These are phyloP conservation scores for Paraphoma chrysanthemicola DNA, from an alignment of 2,329 filamentous ascomycete genomes.

Conservation along the genomic window DNA sequence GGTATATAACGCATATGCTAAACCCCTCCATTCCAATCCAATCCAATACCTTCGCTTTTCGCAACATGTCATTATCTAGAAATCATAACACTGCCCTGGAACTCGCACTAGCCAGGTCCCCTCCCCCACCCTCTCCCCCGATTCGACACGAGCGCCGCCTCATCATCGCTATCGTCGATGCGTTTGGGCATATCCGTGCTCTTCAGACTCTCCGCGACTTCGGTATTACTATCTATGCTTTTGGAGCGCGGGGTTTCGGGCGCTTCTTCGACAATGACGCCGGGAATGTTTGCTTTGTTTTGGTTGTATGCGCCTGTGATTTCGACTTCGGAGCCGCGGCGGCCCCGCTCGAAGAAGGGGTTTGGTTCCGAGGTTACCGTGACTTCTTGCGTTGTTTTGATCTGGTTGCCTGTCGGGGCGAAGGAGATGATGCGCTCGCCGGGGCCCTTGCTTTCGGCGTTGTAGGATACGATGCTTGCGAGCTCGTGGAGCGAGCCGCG, in stretches of 20 bases:
- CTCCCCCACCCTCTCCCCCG: too few species aligned
- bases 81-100: too few species aligned
- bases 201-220: conserved; percentile 31
- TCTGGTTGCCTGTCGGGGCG: conserved; percentile 32
- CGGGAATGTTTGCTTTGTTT: conserved; percentile 5
- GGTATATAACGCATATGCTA: too few species aligned
- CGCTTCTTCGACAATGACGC: conserved; percentile 17
- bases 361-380: conserved; percentile 33
- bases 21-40: too few species aligned
- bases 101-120: too few species aligned
- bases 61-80: too few species aligned
- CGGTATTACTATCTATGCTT: conserved; percentile 31
- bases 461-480: conserved; percentile 27
- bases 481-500: conserved; percentile 33
- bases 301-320: conserved; percentile 9
- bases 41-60: too few species aligned
- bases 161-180: too few species aligned
- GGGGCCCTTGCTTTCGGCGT: conserved; percentile 14
- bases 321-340: conserved; percentile 14
- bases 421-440: conserved; percentile 26
- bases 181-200: conserved; percentile 19
- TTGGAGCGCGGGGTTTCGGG: conserved; percentile 13
- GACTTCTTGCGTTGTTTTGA: conserved; percentile 41
- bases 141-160: too few species aligned
- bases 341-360: conserved; percentile 15